These are phyloP conservation scores for Saccharomyces kudriavzevii DNA, from an alignment of 805 yeast species.

Conservation along the genomic window DNA sequence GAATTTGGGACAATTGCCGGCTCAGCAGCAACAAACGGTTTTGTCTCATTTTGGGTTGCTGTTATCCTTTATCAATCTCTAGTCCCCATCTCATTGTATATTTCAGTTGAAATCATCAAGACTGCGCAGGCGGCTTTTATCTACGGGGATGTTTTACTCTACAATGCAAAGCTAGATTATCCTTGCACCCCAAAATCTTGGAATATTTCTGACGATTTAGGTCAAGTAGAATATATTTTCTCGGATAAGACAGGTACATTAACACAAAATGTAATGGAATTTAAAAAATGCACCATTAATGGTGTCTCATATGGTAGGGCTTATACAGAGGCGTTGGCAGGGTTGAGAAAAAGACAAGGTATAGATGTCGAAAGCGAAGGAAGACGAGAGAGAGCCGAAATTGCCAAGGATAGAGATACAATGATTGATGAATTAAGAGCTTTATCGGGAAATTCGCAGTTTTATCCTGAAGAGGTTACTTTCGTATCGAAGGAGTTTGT, in stretches of 20 bases:
- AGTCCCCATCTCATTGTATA: slow-evolving; percentile 77
- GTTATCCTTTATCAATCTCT: slow-evolving; percentile 68
- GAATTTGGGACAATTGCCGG: slow-evolving; percentile 68
- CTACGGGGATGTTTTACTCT: slow-evolving; percentile 65
- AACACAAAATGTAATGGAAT: slow-evolving; percentile 81
- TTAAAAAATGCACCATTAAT: slow-evolving; percentile 68
- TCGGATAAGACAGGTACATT: slow-evolving; percentile 81
- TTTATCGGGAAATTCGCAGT: slow-evolving; percentile 33
- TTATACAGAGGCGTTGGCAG: slow-evolving; percentile 76
- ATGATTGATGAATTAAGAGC: slow-evolving; percentile 45
- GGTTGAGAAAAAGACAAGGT: slow-evolving; percentile 71
- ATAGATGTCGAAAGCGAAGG: slow-evolving; percentile 61
- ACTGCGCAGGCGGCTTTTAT: slow-evolving; percentile 78
- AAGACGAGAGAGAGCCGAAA: slow-evolving; percentile 42
- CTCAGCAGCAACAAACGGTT: slow-evolving; percentile 57
- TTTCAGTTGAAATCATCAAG: slow-evolving; percentile 74
- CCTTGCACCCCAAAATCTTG: slow-evolving; percentile 82
- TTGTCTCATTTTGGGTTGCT: slow-evolving; percentile 67
- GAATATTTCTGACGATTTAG: slow-evolving; percentile 80
- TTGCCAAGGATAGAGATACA: slow-evolving; percentile 47
- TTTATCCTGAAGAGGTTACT: slow-evolving; percentile 54
- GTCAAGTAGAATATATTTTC: slow-evolving; percentile 77
- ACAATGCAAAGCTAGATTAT: slow-evolving; percentile 59
- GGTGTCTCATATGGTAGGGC: slow-evolving; percentile 71
- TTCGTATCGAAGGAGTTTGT: slow-evolving; percentile 63